Conservation (phyloP, 192 early-diverging fungal species). For the Dimargaris cristalligena region DNA sequence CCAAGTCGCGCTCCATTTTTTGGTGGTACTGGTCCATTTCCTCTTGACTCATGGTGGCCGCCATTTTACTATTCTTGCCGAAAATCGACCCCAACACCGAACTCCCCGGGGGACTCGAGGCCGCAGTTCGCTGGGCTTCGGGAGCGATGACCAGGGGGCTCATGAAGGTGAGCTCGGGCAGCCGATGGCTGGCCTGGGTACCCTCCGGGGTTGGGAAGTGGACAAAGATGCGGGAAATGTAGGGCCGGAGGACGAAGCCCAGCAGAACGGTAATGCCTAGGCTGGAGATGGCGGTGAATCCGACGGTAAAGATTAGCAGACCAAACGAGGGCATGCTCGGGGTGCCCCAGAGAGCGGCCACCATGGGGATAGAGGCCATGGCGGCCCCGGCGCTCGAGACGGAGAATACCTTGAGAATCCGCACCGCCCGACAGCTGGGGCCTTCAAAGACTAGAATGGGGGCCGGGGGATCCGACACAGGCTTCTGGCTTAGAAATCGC, state of each 20-base stretch:
- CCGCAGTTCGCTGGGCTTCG: neutral
- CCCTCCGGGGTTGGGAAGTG: neutral
- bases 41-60: neutral
- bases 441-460: constrained; percentile 5
- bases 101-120: neutral
- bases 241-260: neutral
- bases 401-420: constrained; percentile 9
- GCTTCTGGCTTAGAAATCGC: too few relatives aligned
- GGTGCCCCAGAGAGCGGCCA: neutral
- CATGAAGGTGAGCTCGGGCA: neutral
- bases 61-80: too few relatives aligned
- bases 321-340: neutral
- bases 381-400: neutral
- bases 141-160: neutral
- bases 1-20: neutral
- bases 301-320: neutral
- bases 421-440: constrained; percentile 7
- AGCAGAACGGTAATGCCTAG: constrained; percentile 1
- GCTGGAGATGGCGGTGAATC: constrained; percentile 6
- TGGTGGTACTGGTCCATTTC: neutral
- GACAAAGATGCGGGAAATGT: constrained; percentile 9
- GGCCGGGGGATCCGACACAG: too few relatives aligned
- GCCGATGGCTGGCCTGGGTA: neutral
- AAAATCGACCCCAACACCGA: neutral
- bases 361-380: neutral